phyloP scores from a whole-genome alignment of 169 alveolate genomes.

The Plasmodium relictum region DNA sequence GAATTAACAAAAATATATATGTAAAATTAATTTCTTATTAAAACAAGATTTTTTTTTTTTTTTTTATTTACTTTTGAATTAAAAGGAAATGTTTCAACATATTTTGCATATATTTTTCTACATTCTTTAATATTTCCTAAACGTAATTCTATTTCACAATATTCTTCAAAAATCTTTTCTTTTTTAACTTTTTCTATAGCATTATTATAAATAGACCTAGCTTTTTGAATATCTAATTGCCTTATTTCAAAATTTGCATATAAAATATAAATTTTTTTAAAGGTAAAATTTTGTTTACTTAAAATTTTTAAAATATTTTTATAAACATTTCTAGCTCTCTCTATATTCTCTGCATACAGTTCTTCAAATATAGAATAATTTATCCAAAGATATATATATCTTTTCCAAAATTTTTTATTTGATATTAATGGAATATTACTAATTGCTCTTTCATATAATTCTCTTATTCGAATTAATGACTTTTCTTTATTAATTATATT shows the following conservation, averaged over 20 bases:
- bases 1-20: not conserved
- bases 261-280: conserved; percentile 93
- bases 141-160: conserved; percentile 94
- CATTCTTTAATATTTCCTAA: conserved; percentile 96
- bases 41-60: not conserved
- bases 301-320: conserved; percentile 89
- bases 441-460: conserved; percentile 95
- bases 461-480: conserved; percentile 88
- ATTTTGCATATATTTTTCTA: conserved; percentile 93
- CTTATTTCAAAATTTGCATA: conserved; percentile 92
- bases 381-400: conserved; percentile 96
- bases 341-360: conserved; percentile 87
- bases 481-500: conserved; percentile 73
- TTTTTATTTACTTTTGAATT: conserved; percentile 83
- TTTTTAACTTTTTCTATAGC: conserved; percentile 96
- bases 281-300: conserved; percentile 93
- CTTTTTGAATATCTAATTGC: conserved; percentile 87
- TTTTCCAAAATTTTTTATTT: conserved; percentile 93
- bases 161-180: conserved; percentile 92
- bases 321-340: conserved; percentile 92
- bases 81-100: conserved; percentile 92
- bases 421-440: conserved; percentile 93
- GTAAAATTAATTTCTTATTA: too few species aligned
- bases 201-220: conserved; percentile 94
- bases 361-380: conserved; percentile 97